Base-by-base conservation (phyloP, 306 rosid genomes). In the Vigna hirtella region DNA sequence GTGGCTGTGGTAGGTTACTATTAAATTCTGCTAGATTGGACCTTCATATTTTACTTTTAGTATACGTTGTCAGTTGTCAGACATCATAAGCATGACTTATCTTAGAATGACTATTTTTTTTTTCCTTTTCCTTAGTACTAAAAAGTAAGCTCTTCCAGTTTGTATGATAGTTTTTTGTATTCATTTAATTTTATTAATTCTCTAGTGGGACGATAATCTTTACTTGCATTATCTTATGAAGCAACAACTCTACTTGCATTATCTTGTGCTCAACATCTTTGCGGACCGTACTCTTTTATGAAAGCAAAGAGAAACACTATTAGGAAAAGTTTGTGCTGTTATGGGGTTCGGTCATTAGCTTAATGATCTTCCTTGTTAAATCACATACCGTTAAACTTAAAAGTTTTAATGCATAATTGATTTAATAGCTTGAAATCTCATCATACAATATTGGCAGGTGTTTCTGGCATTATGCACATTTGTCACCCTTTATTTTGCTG, bases 1-100 rank as follows among this genome's bases (percentile, higher is more conserved):
- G 83, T 91, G 79, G 98, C 99, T 7, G 99, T 90, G 97, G 99
- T 96, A 78, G 85, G 97, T 91, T 78, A 73, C 77, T 72, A 48
- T 66, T 62, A 17, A 50, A 78, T 47, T 78, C 58, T n/a, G 72
- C 26, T 53, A 74, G 12, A 32, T 74, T 65, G 57, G 26, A 48
- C 73, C 61, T 73, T 78, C 42, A 34, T 77, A 51, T 50, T 56
- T 72, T 22, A 32, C 55, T 61, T 69, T 16, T 77, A 6, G 13
- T 74, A 16, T 10, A 55, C 3, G 47, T 71, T 64, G 47, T 76
- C 63, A 45, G 52, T 65, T 64, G 55, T 69, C 63, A 45, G 52
- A 82, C 78, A 57, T 53, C 58, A 47, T 77, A 53, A 72, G 62
- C 50, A 47, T 68, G 51, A 48, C n/a, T 73, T 55, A 26, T 77